These are phyloP conservation scores for Vigna angularis DNA, from an alignment of 306 rosid genomes.

Conservation along the genomic window DNA sequence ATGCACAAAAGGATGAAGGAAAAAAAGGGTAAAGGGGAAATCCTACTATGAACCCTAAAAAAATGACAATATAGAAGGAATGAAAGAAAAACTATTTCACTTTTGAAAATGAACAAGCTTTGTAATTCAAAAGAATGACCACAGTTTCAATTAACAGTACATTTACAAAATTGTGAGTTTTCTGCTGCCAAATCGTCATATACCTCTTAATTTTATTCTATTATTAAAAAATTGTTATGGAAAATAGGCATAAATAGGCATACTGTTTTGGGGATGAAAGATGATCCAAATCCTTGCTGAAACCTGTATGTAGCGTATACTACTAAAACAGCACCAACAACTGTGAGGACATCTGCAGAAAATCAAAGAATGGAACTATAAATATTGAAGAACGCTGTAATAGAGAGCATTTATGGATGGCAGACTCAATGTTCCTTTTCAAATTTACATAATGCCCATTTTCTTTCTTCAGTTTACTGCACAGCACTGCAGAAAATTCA, in stretches of 20 bases:
- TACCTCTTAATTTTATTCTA: no score
- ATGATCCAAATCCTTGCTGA: constrained; percentile 83
- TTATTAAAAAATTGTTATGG: constrained; percentile 15
- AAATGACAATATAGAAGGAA: not conserved
- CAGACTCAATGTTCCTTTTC: constrained; percentile 14
- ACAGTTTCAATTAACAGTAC: not conserved
- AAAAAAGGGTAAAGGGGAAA: no score
- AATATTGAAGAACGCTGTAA: not conserved
- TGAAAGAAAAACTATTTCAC: not conserved
- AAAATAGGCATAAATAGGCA: constrained; percentile 38
- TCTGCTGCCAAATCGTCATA: constrained; percentile 7
- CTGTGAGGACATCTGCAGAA: constrained; percentile 86
- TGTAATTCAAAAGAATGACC: not conserved
- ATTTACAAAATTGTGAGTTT: not conserved
- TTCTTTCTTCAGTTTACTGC: not conserved
- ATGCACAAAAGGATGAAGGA: not conserved
- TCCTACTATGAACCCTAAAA: not conserved
- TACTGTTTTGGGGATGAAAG: constrained; percentile 63
- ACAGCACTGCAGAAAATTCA: constrained; percentile 5
- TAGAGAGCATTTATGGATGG: not conserved
- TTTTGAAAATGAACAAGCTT: not conserved
- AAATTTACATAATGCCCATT: not conserved
- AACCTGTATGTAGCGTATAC: constrained; percentile 90
- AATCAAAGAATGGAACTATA: not conserved
- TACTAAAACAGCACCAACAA: constrained; percentile 78